phyloP scores from a whole-genome alignment of 768 basidiomycete genomes.

The Dacryopinax primogenitus region DNA sequence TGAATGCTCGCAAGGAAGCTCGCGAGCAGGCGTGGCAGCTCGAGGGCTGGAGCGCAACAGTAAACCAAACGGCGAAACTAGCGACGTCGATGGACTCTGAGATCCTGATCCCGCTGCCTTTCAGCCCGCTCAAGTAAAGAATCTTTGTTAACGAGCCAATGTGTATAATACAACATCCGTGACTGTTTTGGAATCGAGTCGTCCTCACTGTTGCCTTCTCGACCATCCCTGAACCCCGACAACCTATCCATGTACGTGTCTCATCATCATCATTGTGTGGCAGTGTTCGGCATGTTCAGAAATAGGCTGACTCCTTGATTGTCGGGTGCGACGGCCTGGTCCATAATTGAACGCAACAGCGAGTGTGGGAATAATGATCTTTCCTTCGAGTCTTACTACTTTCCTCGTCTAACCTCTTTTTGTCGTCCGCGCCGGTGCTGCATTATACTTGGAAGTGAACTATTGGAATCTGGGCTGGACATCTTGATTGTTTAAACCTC shows the following conservation, averaged over 20 bases:
- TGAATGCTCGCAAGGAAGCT: slow-evolving; percentile 68
- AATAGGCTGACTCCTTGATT: slow-evolving; percentile 2
- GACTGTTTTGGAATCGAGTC: no score
- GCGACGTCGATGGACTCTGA: slow-evolving; percentile 76
- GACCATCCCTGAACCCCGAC: background rate
- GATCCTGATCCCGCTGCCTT: slow-evolving; percentile 65
- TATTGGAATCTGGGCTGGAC: no score
- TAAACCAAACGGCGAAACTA: slow-evolving; percentile 82
- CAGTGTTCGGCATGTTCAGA: background rate
- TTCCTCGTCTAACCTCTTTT: no score
- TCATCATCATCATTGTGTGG: background rate
- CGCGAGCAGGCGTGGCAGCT: slow-evolving; percentile 88
- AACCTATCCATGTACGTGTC: background rate
- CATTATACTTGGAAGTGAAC: background rate
- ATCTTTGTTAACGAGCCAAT: background rate
- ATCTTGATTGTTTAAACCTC: no score
- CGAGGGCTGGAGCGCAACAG: slow-evolving; percentile 91
- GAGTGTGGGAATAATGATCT: no score
- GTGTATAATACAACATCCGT: slow-evolving; percentile 4
- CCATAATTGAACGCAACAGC: no score
- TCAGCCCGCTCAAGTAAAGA: slow-evolving; percentile 67
- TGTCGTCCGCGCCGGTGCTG: background rate
- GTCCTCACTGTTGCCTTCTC: background rate
- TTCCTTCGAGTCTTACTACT: no score
- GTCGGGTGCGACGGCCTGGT: background rate